These are phyloP conservation scores for Endotrypanum monterogeii DNA, from an alignment of 208 protist species.

Conservation along the genomic window DNA sequence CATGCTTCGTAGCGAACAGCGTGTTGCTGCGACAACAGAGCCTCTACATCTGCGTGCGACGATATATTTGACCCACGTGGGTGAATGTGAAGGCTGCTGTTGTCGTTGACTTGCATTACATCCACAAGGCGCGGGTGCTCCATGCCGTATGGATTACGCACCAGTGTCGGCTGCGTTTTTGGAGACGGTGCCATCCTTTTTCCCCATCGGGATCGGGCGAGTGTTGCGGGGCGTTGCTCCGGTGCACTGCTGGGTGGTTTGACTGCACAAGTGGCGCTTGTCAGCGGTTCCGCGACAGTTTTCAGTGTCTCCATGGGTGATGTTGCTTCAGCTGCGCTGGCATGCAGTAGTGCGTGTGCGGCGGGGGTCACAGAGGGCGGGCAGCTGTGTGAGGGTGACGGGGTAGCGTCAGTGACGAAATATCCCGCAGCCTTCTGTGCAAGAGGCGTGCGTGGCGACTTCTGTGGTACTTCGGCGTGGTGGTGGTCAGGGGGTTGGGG, in stretches of 20 bases:
- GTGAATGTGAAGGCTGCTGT: not conserved
- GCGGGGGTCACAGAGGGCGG: not conserved
- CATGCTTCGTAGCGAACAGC: conserved; percentile 9
- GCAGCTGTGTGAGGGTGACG: not conserved
- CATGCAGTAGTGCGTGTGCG: conserved; percentile 1
- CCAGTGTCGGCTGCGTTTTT: conserved; percentile 2
- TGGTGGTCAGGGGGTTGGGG: not conserved
- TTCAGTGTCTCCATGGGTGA: not conserved
- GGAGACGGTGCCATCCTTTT: not conserved
- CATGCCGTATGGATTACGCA: conserved; percentile 10
- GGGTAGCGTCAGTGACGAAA: not conserved
- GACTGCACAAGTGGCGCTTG: not conserved
- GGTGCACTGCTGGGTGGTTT: not conserved
- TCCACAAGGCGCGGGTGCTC: not conserved
- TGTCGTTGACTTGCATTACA: not conserved
- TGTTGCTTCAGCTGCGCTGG: not conserved
- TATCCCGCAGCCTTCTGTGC: not conserved
- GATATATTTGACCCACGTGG: not conserved
- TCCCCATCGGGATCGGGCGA: not conserved
- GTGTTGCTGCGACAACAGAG: not conserved
- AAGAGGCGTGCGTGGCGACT: not conserved
- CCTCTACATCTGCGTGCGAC: conserved; percentile 1
- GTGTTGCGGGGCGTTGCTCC: not conserved
- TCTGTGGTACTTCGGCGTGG: not conserved
- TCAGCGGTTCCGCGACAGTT: not conserved